phyloP scores from a whole-genome alignment of 139 green algal genomes.

The Dunaliella sp. region DNA sequence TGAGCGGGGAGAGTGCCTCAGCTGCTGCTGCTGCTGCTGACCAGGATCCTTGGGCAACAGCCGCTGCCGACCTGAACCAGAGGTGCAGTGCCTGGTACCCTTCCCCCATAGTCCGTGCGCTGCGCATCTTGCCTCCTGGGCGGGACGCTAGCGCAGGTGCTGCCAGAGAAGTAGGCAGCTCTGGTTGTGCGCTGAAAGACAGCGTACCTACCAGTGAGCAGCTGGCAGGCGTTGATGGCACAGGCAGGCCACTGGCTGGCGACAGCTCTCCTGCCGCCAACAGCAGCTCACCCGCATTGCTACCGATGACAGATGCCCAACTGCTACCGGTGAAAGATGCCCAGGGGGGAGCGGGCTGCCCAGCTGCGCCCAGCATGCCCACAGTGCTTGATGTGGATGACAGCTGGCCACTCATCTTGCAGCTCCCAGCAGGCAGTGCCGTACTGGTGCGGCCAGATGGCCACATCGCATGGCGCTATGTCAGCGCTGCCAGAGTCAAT shows the following conservation, averaged over 20 bases:
- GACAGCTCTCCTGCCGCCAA: not conserved
- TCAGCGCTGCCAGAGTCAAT: not conserved
- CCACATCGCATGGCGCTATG: conserved; percentile 67
- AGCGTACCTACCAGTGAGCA: too few relatives aligned
- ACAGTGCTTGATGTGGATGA: not conserved
- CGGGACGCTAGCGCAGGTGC: too few relatives aligned
- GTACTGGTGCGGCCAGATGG: conserved; percentile 81
- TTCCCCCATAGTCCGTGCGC: too few relatives aligned
- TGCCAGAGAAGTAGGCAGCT: too few relatives aligned
- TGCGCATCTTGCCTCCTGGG: too few relatives aligned
- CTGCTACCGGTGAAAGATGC: not conserved
- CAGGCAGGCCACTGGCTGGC: too few relatives aligned
- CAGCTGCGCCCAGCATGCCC: not conserved
- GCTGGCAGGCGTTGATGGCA: too few relatives aligned
- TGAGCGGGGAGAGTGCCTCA: not conserved
- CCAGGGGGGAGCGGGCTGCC: too few relatives aligned
- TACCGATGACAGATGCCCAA: not conserved
- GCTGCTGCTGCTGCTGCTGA: not conserved
- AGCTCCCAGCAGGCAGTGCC: conserved; percentile 22
- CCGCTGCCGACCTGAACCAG: not conserved
- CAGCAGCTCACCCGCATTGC: not conserved
- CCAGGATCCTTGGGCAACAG: not conserved
- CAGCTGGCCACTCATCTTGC: conserved; percentile 27
- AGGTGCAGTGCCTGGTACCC: not conserved
- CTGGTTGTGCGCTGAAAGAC: too few relatives aligned